Evolutionary conservation across 176 grass and related monocot species (phyloP), one percentile per base, ranked within the genome.

Genomic region (Phoenix dactylifera): DNA sequence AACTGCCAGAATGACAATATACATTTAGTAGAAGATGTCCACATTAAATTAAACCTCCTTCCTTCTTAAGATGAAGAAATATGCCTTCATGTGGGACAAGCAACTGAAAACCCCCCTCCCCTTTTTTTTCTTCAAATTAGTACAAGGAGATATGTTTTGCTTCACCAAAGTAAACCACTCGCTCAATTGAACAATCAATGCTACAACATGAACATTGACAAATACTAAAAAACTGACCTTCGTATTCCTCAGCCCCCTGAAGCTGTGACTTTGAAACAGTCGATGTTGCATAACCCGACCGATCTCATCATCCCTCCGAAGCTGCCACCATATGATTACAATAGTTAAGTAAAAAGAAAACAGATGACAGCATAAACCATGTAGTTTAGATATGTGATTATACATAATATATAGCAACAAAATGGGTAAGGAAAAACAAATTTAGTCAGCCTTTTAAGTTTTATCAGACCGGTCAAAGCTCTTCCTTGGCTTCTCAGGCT

Each of bases 301-400:
- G 87, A 88, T 58, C 86, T 98, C 82, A 98, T 89, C 88, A 98
- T 86, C 70, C 88, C 93, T 79, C 93, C 93, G 59, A 98, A 86
- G 26, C 93, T 98, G 79, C 57, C 25, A 32, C 66, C 56, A 59
- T 25, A 55, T 49, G 1, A 80, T 57, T 52, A 76, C 24, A 60
- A 30, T 14, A 65, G 59, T 64, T 20, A 77, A 63, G 4, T 44
- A 24, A 50, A 72, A 68, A 76, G 4, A 17, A 12, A 50, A 20
- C 14, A 55, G 26, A 50, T 22, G 6, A 16, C 16, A 76, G 60
- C 50, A 28, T 15, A 35, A 75, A 71, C 61, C 65, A 62, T 1
- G 35, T 9, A 44, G 9, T 3, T 12, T 12, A 44, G 35, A 44
- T 44, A 75, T 7, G 54, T 3, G 54, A 73, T 12, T 44, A 3